Evolutionary conservation across 73 alveolate species (phyloP), one percentile per base, ranked within the genome.

Genomic region (Stentor coeruleus): DNA sequence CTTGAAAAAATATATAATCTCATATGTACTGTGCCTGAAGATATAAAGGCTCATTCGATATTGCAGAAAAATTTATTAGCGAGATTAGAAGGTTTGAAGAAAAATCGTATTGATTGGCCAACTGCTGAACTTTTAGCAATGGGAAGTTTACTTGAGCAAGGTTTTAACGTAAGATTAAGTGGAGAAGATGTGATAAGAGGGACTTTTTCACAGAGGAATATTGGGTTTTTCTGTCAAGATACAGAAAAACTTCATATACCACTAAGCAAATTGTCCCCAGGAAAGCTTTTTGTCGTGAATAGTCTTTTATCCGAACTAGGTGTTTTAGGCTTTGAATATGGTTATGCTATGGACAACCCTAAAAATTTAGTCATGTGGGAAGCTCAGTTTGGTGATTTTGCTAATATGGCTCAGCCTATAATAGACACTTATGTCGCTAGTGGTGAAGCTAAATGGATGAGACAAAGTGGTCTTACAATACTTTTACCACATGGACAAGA

Each of bases 381-480:
- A 86, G 99, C 97, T 14, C 90, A 96, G 77, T 96, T 96, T 74
- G 99, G 99, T 57, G 99, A 96, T 84, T 96, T 96, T 86, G 98
- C 98, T 72, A 95, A 96, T 85, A 94, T 96, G 41, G 98, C 98
- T n/a, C 93, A 96, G 84, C 90, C 94, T 4, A 84, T 94, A 59
- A 90, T 95, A 36, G 99, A 96, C 86, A 88, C 93, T 86, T 96
- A 89, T 82, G 73, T 96, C 3, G 91, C 87, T 77, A 84, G 97
- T 74, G 93, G 97, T 35, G 99, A 96, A 79, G 93, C 93, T 60
- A 96, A 94, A 83, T 94, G 97, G 96, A 88, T 87, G 31, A 84
- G 91, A 72, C 83, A 75, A 38, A 75, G 30, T 75, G 74, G 74
- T n/a, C 15, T 75, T 37, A 38, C 58, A 38, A 28, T 75, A n/a